phyloP scores from a whole-genome alignment of 768 basidiomycete species.

The Kwoniella sp. region DNA sequence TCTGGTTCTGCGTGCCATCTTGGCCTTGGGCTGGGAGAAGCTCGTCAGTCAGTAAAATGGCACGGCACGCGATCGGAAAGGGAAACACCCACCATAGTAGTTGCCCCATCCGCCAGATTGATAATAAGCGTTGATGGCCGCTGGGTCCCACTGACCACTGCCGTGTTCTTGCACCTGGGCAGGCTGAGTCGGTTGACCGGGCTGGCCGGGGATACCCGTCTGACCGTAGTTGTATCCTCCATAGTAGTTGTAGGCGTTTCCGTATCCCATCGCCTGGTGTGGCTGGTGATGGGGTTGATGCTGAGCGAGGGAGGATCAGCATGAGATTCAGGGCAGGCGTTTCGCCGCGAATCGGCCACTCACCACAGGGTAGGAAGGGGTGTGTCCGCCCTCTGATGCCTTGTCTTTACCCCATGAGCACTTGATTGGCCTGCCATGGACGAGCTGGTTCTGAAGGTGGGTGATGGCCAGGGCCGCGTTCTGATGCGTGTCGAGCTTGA shows the following conservation, averaged over 20 bases:
- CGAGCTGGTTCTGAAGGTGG: slow-evolving; percentile 92
- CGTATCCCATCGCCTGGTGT: slow-evolving; percentile 25
- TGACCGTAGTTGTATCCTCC: slow-evolving; percentile 39
- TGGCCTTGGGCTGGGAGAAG: slow-evolving; percentile 24
- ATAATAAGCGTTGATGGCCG: slow-evolving; percentile 29
- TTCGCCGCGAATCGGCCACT: slow-evolving; percentile 75
- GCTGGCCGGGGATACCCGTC: slow-evolving; percentile 38
- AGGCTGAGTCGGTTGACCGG: slow-evolving; percentile 17
- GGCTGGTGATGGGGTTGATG: slow-evolving; percentile 36
- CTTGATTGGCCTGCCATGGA: slow-evolving; percentile 95
- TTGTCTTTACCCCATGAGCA: slow-evolving; percentile 98
- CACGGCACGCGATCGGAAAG: not conserved
- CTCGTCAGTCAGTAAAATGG: no score
- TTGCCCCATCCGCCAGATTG: slow-evolving; percentile 35
- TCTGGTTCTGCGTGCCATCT: slow-evolving; percentile 14
- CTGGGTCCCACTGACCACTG: slow-evolving; percentile 30
- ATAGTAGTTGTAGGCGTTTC: slow-evolving; percentile 32
- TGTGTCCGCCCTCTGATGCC: slow-evolving; percentile 55
- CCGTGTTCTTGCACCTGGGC: slow-evolving; percentile 2
- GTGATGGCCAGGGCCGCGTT: slow-evolving; percentile 98
- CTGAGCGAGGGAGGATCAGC: slow-evolving; percentile 58
- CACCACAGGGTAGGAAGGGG: slow-evolving; percentile 62
- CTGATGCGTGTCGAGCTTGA: slow-evolving; percentile 97
- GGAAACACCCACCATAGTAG: slow-evolving; percentile 30
- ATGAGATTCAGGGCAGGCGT: no score